Base-by-base conservation (phyloP, 1,139 yeast species). In the Arxiozyma slooffiae region DNA sequence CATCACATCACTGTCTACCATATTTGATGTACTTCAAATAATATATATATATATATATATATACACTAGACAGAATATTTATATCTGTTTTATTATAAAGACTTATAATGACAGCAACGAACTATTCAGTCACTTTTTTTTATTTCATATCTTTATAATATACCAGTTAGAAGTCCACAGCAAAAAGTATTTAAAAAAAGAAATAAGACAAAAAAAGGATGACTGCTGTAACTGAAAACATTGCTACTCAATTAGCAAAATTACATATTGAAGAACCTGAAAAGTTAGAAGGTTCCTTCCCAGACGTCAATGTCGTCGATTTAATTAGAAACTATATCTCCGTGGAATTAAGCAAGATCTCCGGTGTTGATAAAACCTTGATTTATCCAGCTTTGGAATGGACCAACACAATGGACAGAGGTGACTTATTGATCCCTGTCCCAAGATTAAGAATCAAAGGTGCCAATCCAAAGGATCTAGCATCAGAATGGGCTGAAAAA, bases 361-460 rank as follows among this genome's bases (percentile, higher is more conserved):
- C 95, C 21, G 82, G 82, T 38, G 95, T 89, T 45, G 84, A 83
- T 54, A 73, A 78, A 54, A 72, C 73, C 14, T 68, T 86, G 48
- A 86, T 90, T 57, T 88, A 77, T 70, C 86, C 89, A 54, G 89
- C 96, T 45, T 78, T 92, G 63, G 97, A 92, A 70, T 81, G 94
- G 74, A 89, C 97, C 40, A 76, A 79, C 57, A 82, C 90, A 46
- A 71, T 85, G 59, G 97, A 88, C 53, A 85, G 94, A 67, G 98
- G 98, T 63, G 99, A 92, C 68, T 77, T 92, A 63, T 77, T 90
- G 59, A 79, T 92, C 52, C 97, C 99, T 43, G 77, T 92, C 48
- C 98, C 98, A 61, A 81, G 97, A 68, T 78, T 92, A 66, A 81
- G 97, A 71, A 75, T 89, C 60, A 89, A 90, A 72, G 96, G 95